Conservation (phyloP, 441 rosid species). For the Populus hybrid region DNA sequence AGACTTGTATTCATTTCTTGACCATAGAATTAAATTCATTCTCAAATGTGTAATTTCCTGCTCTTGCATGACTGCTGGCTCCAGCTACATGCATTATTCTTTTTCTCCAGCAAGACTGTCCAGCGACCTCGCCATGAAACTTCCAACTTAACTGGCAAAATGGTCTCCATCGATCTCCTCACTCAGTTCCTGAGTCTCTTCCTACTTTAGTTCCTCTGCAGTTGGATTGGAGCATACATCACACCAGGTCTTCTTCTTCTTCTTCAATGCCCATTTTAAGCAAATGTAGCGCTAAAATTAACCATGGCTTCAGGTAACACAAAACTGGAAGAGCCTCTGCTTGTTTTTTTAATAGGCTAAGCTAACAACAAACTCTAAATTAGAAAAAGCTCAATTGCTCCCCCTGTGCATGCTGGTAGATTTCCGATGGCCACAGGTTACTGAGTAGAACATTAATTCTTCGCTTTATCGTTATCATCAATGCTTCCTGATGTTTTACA, state of each 20-base stretch:
- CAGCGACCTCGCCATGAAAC: constrained; percentile 32
- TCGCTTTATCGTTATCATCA: constrained; percentile 4
- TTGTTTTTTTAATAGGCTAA: neutral
- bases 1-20: neutral
- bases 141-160: constrained; percentile 33
- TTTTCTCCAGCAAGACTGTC: constrained; percentile 57
- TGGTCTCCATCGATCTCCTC: constrained; percentile 39
- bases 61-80: constrained; percentile 25
- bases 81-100: constrained; percentile 49
- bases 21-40: neutral
- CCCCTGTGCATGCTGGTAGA: neutral
- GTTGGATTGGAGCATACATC: constrained; percentile 16
- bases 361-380: constrained; percentile 2
- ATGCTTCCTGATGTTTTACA: constrained; percentile 8
- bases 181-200: constrained; percentile 45
- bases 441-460: constrained; percentile 2
- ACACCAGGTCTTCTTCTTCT: constrained; percentile 16
- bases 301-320: constrained; percentile 14
- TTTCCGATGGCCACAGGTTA: constrained; percentile 7
- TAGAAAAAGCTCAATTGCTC: neutral
- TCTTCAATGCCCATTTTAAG: constrained; percentile 1
- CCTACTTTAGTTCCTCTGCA: constrained; percentile 30
- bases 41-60: constrained; percentile 8
- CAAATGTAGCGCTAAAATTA: constrained; percentile 13
- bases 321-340: constrained; percentile 16